Evolutionary conservation across 2,329 filamentous ascomycete genomes (phyloP).

Genomic region (Corinectria fuckeliana): DNA sequence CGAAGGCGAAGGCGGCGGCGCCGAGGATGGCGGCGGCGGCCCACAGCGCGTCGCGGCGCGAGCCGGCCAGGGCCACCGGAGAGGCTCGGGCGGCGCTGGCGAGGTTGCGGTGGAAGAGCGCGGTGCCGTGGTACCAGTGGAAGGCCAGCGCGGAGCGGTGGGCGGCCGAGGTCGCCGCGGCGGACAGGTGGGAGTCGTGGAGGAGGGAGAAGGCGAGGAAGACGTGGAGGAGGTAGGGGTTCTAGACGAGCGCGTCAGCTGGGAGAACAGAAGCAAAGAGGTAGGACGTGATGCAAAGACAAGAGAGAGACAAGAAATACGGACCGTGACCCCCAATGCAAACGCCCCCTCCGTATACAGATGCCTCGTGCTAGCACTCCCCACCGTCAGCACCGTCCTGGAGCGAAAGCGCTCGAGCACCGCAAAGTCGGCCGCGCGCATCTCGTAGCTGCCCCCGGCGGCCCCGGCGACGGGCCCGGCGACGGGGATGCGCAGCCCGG

Average conservation of each 20-base stretch:
- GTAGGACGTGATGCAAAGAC: neutral
- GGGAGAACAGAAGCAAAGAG: neutral
- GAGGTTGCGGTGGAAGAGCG: conserved; percentile 52
- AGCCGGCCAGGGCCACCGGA: conserved; percentile 36
- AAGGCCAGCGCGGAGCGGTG: conserved; percentile 46
- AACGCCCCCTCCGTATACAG: conserved; percentile 46
- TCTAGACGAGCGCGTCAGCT: conserved; percentile 39
- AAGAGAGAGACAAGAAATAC: conserved; percentile 11
- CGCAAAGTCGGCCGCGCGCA: conserved; percentile 36
- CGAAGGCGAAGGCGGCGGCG: conserved; percentile 51
- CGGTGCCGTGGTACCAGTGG: conserved; percentile 56
- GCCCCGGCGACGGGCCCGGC: conserved; percentile 30
- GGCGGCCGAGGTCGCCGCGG: conserved; percentile 22
- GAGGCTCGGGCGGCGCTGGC: conserved; percentile 37
- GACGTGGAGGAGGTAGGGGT: conserved; percentile 61
- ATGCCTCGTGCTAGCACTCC: conserved; percentile 37
- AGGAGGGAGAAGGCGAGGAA: conserved; percentile 59
- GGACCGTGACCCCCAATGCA: conserved; percentile 49
- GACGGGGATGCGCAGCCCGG: conserved; percentile 33
- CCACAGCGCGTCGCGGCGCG: conserved; percentile 56
- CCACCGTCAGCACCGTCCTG: conserved; percentile 51
- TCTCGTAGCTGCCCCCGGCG: conserved; percentile 1
- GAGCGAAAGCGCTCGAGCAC: conserved; percentile 51
- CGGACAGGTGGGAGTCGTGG: conserved; percentile 56
- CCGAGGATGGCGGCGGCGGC: conserved; percentile 55